Conservation (phyloP, 495 filamentous ascomycete genomes). For the Penicillium dipodomyicola region DNA sequence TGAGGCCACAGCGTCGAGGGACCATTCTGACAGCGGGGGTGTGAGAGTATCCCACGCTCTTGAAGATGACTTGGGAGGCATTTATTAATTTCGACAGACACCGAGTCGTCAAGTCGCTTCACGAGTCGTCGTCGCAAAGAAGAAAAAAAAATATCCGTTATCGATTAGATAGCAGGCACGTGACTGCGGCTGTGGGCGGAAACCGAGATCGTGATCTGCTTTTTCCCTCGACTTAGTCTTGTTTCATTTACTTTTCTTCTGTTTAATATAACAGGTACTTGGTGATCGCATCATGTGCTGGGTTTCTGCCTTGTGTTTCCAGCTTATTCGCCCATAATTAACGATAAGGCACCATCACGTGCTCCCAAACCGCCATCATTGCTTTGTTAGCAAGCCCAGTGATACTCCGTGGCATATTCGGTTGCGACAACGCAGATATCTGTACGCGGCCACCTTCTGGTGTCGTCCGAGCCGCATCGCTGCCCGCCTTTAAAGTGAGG, state of each 20-base stretch:
- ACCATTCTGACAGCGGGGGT: conserved; percentile 83
- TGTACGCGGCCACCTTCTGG: conserved; percentile 51
- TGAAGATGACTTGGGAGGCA: conserved; percentile 43
- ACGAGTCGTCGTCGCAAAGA: conserved; percentile 13
- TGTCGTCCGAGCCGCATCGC: conserved; percentile 40
- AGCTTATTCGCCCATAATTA: not conserved
- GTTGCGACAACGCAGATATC: conserved; percentile 22
- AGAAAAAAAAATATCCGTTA: conserved; percentile 30
- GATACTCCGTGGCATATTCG: conserved; percentile 26
- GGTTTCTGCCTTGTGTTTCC: not conserved
- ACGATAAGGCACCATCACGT: conserved; percentile 6
- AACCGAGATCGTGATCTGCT: conserved; percentile 21
- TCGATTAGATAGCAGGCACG: conserved; percentile 33
- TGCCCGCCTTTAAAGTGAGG: conserved; percentile 48
- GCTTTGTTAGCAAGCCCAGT: conserved; percentile 22
- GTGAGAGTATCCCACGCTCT: conserved; percentile 78
- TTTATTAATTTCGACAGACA: conserved; percentile 7
- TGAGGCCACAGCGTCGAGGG: conserved; percentile 74
- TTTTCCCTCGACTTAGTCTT: conserved; percentile 32
- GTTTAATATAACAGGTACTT: conserved; percentile 6
- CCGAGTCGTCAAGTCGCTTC: conserved; percentile 2
- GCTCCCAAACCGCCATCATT: conserved; percentile 25
- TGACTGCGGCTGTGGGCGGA: conserved; percentile 28
- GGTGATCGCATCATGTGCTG: conserved; percentile 12
- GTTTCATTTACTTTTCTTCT: conserved; percentile 14